Percentiles rank a stretch among this genome's conserved stretches.
Evolutionary conservation across 2,329 filamentous ascomycete species (phyloP).

Genomic region (Herpotrichia juniperi): DNA sequence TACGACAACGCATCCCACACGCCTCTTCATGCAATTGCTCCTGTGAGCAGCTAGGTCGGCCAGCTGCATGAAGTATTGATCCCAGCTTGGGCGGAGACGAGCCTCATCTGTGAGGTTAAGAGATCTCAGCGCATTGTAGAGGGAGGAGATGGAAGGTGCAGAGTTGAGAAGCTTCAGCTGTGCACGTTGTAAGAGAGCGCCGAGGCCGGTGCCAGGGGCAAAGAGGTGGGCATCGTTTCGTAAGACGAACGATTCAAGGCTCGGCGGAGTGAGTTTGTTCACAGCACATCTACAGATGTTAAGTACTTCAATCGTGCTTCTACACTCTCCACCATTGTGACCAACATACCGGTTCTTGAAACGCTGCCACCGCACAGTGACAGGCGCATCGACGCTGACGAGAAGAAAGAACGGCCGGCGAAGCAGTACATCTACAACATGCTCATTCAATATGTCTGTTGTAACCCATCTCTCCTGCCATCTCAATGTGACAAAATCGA

Average conservation of each 20-base stretch:
- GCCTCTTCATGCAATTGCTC: constrained; percentile 97
- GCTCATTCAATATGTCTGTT: constrained; percentile 78
- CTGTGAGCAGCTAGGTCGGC: constrained; percentile 87
- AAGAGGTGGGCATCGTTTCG: constrained; percentile 79
- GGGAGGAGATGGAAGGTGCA: constrained; percentile 70
- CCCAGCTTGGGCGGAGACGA: constrained; percentile 88
- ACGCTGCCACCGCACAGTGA: constrained; percentile 82
- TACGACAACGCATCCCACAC: constrained; percentile 93
- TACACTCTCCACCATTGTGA: background rate
- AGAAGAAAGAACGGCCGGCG: constrained; percentile 91
- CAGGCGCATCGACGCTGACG: constrained; percentile 87
- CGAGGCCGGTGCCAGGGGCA: constrained; percentile 65
- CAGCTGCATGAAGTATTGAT: constrained; percentile 98
- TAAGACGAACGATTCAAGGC: constrained; percentile 65
- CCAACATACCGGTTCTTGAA: constrained; percentile 64
- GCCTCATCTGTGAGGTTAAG: constrained; percentile 79
- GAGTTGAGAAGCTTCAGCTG: constrained; percentile 88
- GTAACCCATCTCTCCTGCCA: constrained; percentile 89
- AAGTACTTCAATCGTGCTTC: background rate
- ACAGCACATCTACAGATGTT: constrained; percentile 52
- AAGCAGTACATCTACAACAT: constrained; percentile 74
- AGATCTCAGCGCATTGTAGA: constrained; percentile 74
- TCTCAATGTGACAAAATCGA: constrained; percentile 83
- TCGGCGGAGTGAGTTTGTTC: constrained; percentile 56
- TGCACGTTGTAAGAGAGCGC: constrained; percentile 79